A percentile compares a stretch with the other conserved stretches of the same genome.
These are phyloP conservation scores for Botryotinia narcissicola DNA, from an alignment of 2,329 filamentous ascomycete species.

Conservation along the genomic window DNA sequence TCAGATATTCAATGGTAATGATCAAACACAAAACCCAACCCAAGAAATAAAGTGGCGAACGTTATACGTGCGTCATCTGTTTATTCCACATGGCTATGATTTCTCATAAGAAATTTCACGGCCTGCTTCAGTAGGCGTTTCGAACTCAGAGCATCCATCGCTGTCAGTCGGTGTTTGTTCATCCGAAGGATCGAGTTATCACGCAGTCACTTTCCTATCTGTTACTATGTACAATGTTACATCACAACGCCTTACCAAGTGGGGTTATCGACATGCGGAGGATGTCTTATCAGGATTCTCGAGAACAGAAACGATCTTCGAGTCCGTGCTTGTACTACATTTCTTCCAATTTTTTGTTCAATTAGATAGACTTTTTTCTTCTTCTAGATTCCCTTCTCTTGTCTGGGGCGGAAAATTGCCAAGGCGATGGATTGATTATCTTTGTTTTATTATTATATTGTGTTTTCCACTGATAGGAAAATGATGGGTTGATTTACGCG, in stretches of 20 bases:
- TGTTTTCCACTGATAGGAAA: not conserved
- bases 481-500: not conserved
- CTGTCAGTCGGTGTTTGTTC: not conserved
- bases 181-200: not conserved
- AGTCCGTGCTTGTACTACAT: not conserved
- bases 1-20: slow-evolving; percentile 50
- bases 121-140: not conserved
- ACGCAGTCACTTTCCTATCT: not conserved
- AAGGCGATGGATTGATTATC: not conserved
- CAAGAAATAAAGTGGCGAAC: slow-evolving; percentile 25
- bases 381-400: not conserved
- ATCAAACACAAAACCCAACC: slow-evolving; percentile 42
- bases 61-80: not conserved
- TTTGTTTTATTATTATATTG: not conserved
- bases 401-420: not conserved
- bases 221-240: not conserved
- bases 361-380: not conserved
- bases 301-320: not conserved
- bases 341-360: not conserved
- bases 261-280: not conserved
- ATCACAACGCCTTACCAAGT: not conserved
- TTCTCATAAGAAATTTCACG: not conserved
- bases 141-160: not conserved
- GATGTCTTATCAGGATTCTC: not conserved
- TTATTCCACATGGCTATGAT: not conserved